Base-by-base conservation (phyloP, 352 stramenopile genomes). In the Peronospora farinosa region DNA sequence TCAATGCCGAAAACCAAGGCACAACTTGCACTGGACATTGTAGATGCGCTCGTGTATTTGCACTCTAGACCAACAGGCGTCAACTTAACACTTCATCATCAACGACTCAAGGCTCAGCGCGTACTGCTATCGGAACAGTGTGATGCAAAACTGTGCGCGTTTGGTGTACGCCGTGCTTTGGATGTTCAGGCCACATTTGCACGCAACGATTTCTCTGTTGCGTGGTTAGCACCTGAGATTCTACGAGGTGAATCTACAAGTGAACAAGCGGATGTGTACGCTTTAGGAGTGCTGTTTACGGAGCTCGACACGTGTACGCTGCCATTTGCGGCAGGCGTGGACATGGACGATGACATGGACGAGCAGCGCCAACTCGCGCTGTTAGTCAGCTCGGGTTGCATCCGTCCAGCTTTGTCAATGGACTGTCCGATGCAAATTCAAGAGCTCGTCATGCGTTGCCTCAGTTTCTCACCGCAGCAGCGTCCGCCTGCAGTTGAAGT, bases 261-360 rank as follows among this genome's bases (percentile, higher is more conserved):
- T 31, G 64, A 70, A 7, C 49, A 68, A 39, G 41, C 65, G 0
- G 64, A 79, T 30, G 51, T 82, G 19, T 84, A 84, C 44, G 44
- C 73, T 8, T 43, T 84, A 1, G 73, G 73, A 30, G 67, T 82
- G 13, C 21, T 84, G 28, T 41, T 84, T n/a, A 82, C 70, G 0
- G 73, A 84, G 37, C 53, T 85, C 6, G 74, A 85, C 33, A 83
- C 74, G n/a, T 76, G 70, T 13, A 51, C 78, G 41, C 47, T 67
- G 6, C 74, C 74, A 7, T 83, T 76, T 27, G 46, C 54, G 12
- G 57, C 51, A 5, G 72, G 67, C 5, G 57, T 78, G 5, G 64
- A 73, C 19, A 65, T 69, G 48, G 70, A 75, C 19, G 65, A 73
- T 36, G 65, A 51, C 1, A 43, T 67, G 33, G 63, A 63, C 15